Conservation (phyloP, 257 asterid species). For the Coffea eugenioides region DNA sequence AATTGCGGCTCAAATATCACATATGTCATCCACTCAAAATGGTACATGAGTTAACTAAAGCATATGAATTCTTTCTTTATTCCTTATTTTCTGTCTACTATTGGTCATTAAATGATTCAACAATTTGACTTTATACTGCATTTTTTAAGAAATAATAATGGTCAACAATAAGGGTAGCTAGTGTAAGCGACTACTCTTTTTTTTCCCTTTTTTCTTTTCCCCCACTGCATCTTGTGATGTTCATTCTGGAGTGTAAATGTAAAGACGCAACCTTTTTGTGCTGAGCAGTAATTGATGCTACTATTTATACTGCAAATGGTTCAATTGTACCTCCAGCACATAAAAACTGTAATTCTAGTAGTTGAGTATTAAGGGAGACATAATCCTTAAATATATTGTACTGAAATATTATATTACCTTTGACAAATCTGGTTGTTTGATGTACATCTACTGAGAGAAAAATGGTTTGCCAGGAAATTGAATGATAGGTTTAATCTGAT, state of each 20-base stretch:
- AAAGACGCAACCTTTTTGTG: neutral
- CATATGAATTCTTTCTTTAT: slow-evolving; percentile 13
- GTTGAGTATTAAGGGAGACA: neutral
- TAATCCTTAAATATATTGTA: neutral
- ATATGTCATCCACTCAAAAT: slow-evolving; percentile 56
- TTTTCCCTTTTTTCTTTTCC: neutral
- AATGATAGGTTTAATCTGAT: neutral
- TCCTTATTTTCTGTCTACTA: slow-evolving; percentile 1
- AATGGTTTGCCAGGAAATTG: neutral
- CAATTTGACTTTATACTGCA: neutral
- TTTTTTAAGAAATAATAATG: neutral
- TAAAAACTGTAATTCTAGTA: neutral
- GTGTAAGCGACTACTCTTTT: neutral
- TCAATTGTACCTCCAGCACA: neutral
- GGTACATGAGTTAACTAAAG: slow-evolving; percentile 46
- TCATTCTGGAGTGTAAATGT: neutral
- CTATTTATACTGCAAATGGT: neutral
- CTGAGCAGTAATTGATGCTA: neutral
- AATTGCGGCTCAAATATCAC: slow-evolving; percentile 90
- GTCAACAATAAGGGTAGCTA: neutral
- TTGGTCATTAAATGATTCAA: neutral
- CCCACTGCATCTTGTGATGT: neutral
- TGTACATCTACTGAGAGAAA: neutral
- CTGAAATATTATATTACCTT: neutral
- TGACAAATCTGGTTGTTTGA: neutral